Evolutionary conservation across 345 rosid species (phyloP).

Genomic region (Adansonia digitata): DNA sequence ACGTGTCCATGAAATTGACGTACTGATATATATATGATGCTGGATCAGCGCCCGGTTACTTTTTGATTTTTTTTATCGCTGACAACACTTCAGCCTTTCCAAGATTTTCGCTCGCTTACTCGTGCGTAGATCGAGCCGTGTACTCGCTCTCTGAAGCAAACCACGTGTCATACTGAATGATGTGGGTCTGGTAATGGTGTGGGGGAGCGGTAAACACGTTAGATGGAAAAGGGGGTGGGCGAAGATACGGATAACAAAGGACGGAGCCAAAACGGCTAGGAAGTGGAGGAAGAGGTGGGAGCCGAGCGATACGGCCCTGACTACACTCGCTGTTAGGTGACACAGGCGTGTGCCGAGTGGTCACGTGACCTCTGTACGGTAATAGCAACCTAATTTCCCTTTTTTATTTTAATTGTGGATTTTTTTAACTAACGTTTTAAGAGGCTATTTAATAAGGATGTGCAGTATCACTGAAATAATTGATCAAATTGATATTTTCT

Average conservation of each 20-base stretch:
- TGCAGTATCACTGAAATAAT: too few relatives aligned
- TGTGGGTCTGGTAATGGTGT: fast-evolving
- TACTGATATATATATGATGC: background rate
- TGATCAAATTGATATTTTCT: too few relatives aligned
- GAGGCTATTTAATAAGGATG: too few relatives aligned
- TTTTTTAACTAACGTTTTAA: too few relatives aligned
- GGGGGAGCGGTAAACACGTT: background rate
- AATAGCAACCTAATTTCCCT: background rate
- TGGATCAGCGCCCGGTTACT: background rate
- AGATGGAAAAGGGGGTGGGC: background rate
- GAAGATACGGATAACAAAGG: background rate
- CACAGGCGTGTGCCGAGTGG: constrained; percentile 13
- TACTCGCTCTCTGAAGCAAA: background rate
- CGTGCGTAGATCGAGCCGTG: fast-evolving
- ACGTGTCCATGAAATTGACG: constrained; percentile 6
- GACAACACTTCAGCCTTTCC: background rate
- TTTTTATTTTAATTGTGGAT: too few relatives aligned
- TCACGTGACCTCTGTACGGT: constrained; percentile 21
- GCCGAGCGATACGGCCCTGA: constrained; percentile 16
- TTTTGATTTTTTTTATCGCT: background rate
- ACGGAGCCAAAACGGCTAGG: background rate
- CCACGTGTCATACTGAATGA: background rate
- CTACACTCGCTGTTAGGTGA: background rate
- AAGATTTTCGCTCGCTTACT: background rate
- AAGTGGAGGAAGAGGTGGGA: background rate